phyloP scores from a whole-genome alignment of 2,329 filamentous ascomycete genomes.

The Fusarium sororula region DNA sequence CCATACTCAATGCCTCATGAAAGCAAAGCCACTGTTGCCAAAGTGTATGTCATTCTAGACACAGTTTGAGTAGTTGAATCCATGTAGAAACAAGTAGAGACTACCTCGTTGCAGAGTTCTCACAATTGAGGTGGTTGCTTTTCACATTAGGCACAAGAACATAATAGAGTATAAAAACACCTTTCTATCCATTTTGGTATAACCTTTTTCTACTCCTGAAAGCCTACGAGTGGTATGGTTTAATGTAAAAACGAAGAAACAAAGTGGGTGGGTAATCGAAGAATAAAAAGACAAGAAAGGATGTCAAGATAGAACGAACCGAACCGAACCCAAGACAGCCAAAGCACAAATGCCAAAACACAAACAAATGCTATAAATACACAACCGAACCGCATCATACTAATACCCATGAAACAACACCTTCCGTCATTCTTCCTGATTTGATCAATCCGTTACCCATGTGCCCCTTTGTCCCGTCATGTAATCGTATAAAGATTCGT shows the following conservation, averaged over 20 bases:
- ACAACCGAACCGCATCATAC: constrained; percentile 25
- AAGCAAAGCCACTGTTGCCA: neutral
- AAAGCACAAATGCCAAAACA: neutral
- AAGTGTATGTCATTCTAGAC: neutral
- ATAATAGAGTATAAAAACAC: constrained; percentile 27
- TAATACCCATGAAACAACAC: constrained; percentile 23
- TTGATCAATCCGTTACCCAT: constrained; percentile 24
- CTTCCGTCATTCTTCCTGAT: constrained; percentile 21
- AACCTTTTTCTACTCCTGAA: constrained; percentile 42
- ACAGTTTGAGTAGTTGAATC: neutral
- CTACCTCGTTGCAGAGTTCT: neutral
- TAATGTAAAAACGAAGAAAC: constrained; percentile 27
- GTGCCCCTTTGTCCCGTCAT: constrained; percentile 20
- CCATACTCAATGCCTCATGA: neutral
- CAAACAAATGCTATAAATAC: constrained; percentile 30
- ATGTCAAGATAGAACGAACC: neutral
- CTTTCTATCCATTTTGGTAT: constrained; percentile 45
- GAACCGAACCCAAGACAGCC: neutral
- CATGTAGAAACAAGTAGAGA: neutral
- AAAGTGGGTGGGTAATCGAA: constrained; percentile 28
- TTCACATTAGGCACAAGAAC: neutral
- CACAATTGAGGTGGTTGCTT: neutral
- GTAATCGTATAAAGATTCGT: constrained; percentile 25
- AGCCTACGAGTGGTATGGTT: constrained; percentile 42
- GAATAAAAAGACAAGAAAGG: constrained; percentile 15